These are phyloP conservation scores for Lentinula detonsa DNA, from an alignment of 768 basidiomycete genomes.

Conservation along the genomic window DNA sequence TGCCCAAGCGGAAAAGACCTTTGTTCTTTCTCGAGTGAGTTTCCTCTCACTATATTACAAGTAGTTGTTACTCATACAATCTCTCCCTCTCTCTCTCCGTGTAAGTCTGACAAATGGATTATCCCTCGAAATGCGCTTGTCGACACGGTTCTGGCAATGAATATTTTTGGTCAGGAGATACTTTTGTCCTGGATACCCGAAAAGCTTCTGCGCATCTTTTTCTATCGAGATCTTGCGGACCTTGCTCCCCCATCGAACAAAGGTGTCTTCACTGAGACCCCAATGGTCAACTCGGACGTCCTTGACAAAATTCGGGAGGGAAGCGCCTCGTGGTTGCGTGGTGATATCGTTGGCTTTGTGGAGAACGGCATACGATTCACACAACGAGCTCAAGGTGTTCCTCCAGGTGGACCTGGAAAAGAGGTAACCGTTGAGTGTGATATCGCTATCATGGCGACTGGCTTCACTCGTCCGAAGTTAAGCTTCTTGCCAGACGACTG, in stretches of 20 bases:
- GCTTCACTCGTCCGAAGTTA: slow-evolving; percentile 40
- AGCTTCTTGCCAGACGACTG: slow-evolving; percentile 40
- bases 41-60: neutral
- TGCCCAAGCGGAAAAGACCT: neutral
- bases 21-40: slow-evolving; percentile 3
- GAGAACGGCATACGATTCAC: slow-evolving; percentile 27
- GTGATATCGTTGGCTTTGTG: slow-evolving; percentile 35
- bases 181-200: slow-evolving; percentile 46
- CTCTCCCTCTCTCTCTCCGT: neutral
- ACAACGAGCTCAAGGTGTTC: slow-evolving; percentile 26
- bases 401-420: slow-evolving; percentile 26
- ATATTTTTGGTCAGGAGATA: slow-evolving; percentile 50
- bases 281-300: slow-evolving; percentile 50
- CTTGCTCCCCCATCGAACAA: slow-evolving; percentile 29
- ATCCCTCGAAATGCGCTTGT: slow-evolving; percentile 41
- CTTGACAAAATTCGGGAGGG: slow-evolving; percentile 36
- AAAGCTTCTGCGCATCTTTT: slow-evolving; percentile 31
- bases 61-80: neutral
- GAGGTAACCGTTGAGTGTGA: slow-evolving; percentile 34
- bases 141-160: slow-evolving; percentile 40
- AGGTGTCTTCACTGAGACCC: slow-evolving; percentile 42
- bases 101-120: slow-evolving; percentile 32
- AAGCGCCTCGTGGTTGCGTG: slow-evolving; percentile 39
- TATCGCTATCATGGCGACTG: slow-evolving; percentile 47
- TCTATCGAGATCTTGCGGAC: slow-evolving; percentile 39